Evolutionary conservation across 2,329 filamentous ascomycete genomes (phyloP).

Genomic region (Aureobasidium mangrovei): DNA sequence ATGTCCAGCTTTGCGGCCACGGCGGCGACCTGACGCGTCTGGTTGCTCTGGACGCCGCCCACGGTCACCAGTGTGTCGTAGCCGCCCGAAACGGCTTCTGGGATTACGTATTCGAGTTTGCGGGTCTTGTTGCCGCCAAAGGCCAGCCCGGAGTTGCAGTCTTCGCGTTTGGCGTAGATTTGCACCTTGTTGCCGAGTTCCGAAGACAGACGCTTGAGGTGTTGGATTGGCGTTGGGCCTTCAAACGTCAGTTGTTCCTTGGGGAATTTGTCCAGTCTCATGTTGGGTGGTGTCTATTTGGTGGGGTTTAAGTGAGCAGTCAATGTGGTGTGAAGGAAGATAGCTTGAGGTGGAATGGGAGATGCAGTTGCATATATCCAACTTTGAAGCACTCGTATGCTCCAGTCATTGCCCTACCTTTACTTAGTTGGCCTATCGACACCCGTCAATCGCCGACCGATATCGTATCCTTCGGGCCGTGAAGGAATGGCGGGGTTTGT

Average conservation of each 20-base stretch:
- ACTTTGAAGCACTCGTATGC: no score
- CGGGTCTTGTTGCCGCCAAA: constrained; percentile 32
- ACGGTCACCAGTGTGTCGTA: constrained; percentile 28
- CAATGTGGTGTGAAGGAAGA: not conserved
- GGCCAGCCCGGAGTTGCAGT: constrained; percentile 40
- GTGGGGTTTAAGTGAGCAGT: not conserved
- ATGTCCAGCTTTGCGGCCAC: constrained; percentile 27
- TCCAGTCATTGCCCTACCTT: no score
- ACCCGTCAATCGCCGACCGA: not conserved
- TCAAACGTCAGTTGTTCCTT: constrained; percentile 51
- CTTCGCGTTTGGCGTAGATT: constrained; percentile 64
- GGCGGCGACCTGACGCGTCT: constrained; percentile 30
- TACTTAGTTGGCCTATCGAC: not conserved
- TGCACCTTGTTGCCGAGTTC: constrained; percentile 52
- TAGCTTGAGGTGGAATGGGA: not conserved
- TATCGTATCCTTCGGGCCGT: not conserved
- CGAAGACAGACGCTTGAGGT: constrained; percentile 54
- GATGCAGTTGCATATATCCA: not conserved
- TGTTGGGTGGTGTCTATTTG: not conserved
- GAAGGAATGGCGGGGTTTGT: no score
- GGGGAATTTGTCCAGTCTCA: constrained; percentile 35
- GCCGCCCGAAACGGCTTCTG: constrained; percentile 24
- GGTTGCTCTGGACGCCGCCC: constrained; percentile 31
- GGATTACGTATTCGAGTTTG: constrained; percentile 32
- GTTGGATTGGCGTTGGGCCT: constrained; percentile 59